phyloP scores from a whole-genome alignment of 345 rosid genomes.

The Populus davidiana region DNA sequence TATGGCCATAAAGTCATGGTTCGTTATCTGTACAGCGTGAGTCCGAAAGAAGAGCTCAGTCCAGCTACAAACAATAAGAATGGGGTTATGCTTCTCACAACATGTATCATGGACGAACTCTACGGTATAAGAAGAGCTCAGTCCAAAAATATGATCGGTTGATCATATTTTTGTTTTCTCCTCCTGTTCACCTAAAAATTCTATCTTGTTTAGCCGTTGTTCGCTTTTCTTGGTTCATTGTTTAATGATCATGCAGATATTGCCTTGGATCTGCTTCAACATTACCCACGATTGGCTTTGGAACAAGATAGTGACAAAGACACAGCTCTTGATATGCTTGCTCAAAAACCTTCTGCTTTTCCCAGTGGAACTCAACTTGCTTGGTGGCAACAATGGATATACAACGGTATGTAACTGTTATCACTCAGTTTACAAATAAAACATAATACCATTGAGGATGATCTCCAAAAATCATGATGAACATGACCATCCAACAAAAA shows the following conservation, averaged over 20 bases:
- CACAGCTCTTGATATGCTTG: slow-evolving; percentile 54
- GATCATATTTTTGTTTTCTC: background rate
- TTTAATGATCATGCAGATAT: slow-evolving; percentile 34
- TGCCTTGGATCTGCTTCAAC: slow-evolving; percentile 60
- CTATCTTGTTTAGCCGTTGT: background rate
- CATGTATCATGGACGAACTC: slow-evolving; percentile 58
- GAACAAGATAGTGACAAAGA: slow-evolving; percentile 54
- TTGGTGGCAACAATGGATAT: slow-evolving; percentile 56
- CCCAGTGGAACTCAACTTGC: slow-evolving; percentile 53
- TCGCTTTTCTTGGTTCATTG: background rate
- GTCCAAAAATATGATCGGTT: too few species aligned
- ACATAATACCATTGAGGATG: too few species aligned
- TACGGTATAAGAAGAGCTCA: slow-evolving; percentile 37
- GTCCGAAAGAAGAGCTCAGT: slow-evolving; percentile 42
- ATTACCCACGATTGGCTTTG: slow-evolving; percentile 42
- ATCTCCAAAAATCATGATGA: too few species aligned
- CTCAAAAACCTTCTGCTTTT: slow-evolving; percentile 63
- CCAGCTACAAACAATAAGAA: slow-evolving; percentile 42
- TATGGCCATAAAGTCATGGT: slow-evolving; percentile 61
- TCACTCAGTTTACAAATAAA: background rate
- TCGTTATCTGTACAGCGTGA: slow-evolving; percentile 48
- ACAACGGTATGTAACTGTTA: slow-evolving; percentile 37
- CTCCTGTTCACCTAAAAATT: background rate
- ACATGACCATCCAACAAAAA: background rate
- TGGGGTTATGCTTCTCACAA: slow-evolving; percentile 59